phyloP scores from a whole-genome alignment of 2,329 filamentous ascomycete genomes.

The Nothophaeocryptopus gaeumannii region DNA sequence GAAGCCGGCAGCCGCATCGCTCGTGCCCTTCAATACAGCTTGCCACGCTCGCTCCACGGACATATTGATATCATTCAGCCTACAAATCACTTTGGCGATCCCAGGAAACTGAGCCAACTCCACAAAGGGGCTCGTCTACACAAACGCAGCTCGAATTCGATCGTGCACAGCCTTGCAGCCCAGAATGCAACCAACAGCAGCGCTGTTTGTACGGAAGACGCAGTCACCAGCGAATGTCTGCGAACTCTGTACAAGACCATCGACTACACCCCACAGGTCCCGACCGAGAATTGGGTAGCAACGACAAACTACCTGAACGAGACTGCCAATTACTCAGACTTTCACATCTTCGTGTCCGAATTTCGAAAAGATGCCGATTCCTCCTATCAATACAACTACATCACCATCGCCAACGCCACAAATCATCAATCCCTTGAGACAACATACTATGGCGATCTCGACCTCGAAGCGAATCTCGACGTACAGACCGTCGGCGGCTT shows the following conservation, averaged over 20 bases:
- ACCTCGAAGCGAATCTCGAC: too few species aligned
- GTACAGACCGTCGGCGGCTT: constrained; percentile 29
- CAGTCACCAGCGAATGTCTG: constrained; percentile 40
- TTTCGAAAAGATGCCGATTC: too few species aligned
- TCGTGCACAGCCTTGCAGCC: too few species aligned
- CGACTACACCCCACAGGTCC: constrained; percentile 31
- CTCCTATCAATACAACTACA: too few species aligned
- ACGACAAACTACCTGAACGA: constrained; percentile 50
- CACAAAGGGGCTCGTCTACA: too few species aligned
- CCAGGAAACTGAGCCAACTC: background rate
- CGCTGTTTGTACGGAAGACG: too few species aligned
- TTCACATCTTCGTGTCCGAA: too few species aligned
- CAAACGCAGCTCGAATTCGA: too few species aligned
- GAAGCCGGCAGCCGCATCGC: constrained; percentile 47
- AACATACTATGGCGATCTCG: too few species aligned
- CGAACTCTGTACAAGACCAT: constrained; percentile 51
- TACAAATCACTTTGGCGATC: constrained; percentile 41
- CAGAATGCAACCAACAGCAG: too few species aligned
- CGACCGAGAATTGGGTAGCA: constrained; percentile 40
- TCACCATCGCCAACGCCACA: too few species aligned
- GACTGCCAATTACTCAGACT: constrained; percentile 47
- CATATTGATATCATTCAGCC: constrained; percentile 61
- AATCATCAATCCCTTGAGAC: too few species aligned
- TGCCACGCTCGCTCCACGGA: constrained; percentile 54
- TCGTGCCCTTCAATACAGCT: constrained; percentile 59